Conservation (phyloP, 257 asterid species). For the Marsdenia floribunda region DNA sequence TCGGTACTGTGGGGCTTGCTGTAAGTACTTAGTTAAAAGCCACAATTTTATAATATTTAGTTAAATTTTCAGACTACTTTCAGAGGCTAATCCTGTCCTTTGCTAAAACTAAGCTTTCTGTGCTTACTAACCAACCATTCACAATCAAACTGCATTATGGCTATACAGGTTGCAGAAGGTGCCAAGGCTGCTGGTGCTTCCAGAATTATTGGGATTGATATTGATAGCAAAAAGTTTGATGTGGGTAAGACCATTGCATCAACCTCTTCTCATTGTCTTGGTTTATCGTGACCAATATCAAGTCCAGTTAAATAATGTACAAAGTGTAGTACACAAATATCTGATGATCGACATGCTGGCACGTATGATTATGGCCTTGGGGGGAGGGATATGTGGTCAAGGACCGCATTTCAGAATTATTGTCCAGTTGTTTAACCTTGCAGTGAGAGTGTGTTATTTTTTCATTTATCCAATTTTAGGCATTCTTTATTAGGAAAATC, state of each 20-base stretch:
- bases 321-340: not conserved
- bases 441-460: not conserved
- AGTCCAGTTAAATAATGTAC: not conserved
- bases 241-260: slow-evolving; percentile 35
- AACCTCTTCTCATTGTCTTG: slow-evolving; percentile 1
- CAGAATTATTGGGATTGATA: slow-evolving; percentile 86
- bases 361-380: not conserved
- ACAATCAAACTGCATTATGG: not conserved
- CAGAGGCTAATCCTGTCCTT: not conserved
- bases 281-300: not conserved
- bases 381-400: not conserved
- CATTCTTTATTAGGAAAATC: not conserved
- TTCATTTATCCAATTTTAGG: not conserved
- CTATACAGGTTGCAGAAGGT: slow-evolving; percentile 92
- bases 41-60: not conserved
- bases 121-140: not conserved
- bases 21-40: slow-evolving; percentile 40
- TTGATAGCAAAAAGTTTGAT: slow-evolving; percentile 81
- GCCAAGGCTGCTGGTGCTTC: slow-evolving; percentile 99
- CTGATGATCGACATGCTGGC: not conserved
- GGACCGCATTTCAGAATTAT: not conserved
- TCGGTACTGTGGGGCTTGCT: slow-evolving; percentile 97
- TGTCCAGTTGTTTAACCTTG: not conserved
- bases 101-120: not conserved
- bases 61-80: not conserved